These are phyloP conservation scores for Candida peoriensis DNA, from an alignment of 805 yeast genomes.

Conservation along the genomic window DNA sequence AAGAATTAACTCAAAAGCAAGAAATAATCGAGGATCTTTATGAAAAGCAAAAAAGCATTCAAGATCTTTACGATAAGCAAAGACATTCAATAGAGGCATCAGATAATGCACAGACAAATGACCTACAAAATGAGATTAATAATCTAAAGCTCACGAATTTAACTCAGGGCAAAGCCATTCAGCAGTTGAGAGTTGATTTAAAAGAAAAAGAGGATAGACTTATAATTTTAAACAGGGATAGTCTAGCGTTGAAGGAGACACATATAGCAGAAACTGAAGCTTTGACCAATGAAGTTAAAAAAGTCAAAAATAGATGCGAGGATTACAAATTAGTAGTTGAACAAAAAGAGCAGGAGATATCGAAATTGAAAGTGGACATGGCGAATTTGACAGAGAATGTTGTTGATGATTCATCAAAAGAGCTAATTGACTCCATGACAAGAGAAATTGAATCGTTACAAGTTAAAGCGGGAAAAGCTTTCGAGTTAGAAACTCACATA, in stretches of 20 bases:
- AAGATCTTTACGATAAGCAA: conserved; percentile 12
- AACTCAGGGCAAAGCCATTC: conserved; percentile 24
- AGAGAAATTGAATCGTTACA: conserved; percentile 1
- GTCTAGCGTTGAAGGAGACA: conserved; percentile 26
- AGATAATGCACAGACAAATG: conserved; percentile 29
- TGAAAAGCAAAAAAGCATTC: conserved; percentile 19
- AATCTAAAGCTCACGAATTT: conserved; percentile 27
- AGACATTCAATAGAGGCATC: conserved; percentile 16
- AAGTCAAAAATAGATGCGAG: neutral
- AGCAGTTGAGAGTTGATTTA: conserved; percentile 20
- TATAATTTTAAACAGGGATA: conserved; percentile 15
- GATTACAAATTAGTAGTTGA: neutral
- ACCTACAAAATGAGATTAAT: conserved; percentile 27
- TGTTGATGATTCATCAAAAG: neutral
- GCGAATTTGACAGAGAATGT: neutral
- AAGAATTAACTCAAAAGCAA: conserved; percentile 22
- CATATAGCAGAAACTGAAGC: conserved; percentile 8
- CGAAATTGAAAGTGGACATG: neutral
- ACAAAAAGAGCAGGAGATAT: conserved; percentile 4
- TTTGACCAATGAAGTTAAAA: conserved; percentile 1
- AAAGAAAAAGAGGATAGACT: conserved; percentile 11
- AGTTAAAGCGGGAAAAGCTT: neutral
- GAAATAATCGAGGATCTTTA: conserved; percentile 20
- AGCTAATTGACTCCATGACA: conserved; percentile 1
- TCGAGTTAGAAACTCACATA: neutral